Conservation (phyloP, 2,329 filamentous ascomycete genomes). For the Diaporthe eres region DNA sequence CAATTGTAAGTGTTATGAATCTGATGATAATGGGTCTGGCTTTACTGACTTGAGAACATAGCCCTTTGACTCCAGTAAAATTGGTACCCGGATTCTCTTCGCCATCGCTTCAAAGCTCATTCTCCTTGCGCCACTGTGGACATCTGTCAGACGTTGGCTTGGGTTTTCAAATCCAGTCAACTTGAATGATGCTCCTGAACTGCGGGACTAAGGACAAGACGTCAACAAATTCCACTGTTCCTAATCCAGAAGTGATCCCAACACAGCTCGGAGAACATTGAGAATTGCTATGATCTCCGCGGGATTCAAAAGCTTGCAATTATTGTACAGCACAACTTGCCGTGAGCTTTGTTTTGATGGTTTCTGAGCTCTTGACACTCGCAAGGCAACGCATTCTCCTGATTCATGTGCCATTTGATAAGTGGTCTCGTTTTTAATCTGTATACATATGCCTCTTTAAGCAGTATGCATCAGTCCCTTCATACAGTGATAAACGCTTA, state of each 20-base stretch:
- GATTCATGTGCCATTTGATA: no score
- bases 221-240: neutral
- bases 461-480: no score
- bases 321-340: neutral
- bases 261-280: neutral
- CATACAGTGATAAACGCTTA: no score
- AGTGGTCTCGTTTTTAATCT: no score
- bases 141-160: neutral
- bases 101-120: neutral
- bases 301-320: neutral
- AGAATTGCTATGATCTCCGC: no score
- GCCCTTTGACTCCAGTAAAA: slow-evolving; percentile 21
- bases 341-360: neutral
- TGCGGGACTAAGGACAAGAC: neutral
- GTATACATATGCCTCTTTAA: no score
- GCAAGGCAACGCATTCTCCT: neutral
- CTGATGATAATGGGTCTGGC: no score
- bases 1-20: neutral
- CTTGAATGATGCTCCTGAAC: slow-evolving; percentile 6
- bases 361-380: neutral
- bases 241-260: neutral
- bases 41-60: neutral
- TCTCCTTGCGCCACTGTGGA: neutral
- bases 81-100: neutral
- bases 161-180: neutral